Percentiles rank a stretch among this genome's conserved stretches.
phyloP scores from a whole-genome alignment of 257 asterid species.

The Eucommia ulmoides region DNA sequence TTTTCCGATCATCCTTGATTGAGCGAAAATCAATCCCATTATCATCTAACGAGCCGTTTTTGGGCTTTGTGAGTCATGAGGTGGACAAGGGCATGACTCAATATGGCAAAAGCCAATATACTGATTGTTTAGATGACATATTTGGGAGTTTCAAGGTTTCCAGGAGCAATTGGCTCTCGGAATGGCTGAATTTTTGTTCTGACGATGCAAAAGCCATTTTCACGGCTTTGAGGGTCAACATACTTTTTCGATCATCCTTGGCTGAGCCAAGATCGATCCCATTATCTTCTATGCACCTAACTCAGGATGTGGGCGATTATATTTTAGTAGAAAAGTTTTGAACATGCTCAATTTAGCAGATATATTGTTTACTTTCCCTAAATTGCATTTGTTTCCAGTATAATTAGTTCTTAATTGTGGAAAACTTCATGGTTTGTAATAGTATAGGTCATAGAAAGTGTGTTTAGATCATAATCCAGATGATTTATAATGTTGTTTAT shows the following conservation, averaged over 20 bases:
- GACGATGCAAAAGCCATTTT: conserved; percentile 90
- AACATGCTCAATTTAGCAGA: no score
- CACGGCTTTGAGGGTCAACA: conserved; percentile 72
- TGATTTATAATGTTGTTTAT: no score
- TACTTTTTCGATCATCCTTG: conserved; percentile 67
- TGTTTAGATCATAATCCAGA: no score
- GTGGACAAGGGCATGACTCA: no score
- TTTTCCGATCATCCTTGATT: conserved; percentile 75
- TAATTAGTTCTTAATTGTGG: no score
- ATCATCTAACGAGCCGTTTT: no score
- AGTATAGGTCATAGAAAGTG: no score
- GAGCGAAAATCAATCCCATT: conserved; percentile 99
- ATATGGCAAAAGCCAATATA: no score
- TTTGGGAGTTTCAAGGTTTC: not conserved
- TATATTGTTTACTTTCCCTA: no score
- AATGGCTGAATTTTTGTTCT: conserved; percentile 42
- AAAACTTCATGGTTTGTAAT: no score
- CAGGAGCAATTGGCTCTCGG: conserved; percentile 34
- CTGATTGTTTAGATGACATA: not conserved
- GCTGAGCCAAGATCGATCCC: conserved; percentile 98
- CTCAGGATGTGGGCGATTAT: conserved; percentile 83
- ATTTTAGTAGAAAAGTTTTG: conserved; percentile 91
- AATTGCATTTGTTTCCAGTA: no score
- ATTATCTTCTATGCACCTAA: conserved; percentile 81
- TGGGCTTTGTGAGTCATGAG: no score